Evolutionary conservation across 148 eudicot genomes (phyloP).

Genomic region (Camellia sinensis): DNA sequence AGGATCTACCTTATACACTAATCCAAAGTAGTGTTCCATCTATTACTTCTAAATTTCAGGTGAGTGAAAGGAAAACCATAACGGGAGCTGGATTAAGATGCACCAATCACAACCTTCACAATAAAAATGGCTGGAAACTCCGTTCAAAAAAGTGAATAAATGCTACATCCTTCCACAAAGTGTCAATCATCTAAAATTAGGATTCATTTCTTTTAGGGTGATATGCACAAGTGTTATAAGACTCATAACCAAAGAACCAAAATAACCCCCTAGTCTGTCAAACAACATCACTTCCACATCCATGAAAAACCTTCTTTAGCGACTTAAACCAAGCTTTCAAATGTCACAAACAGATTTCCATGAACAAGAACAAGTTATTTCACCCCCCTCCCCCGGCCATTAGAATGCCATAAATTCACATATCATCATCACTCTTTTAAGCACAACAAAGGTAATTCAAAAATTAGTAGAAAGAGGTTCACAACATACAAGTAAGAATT

Average conservation of each 20-base stretch:
- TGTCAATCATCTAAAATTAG: background rate
- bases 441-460: background rate
- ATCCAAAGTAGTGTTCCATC: background rate
- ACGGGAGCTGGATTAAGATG: background rate
- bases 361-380: too few relatives aligned
- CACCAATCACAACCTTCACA: background rate
- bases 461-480: background rate
- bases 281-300: background rate
- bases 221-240: conserved; percentile 2
- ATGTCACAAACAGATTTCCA: background rate
- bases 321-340: background rate
- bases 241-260: background rate
- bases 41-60: background rate
- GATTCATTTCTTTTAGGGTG: background rate
- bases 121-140: background rate
- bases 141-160: background rate
- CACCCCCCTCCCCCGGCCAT: too few relatives aligned
- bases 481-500: background rate
- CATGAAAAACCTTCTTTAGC: background rate
- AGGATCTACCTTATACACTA: background rate
- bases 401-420: too few relatives aligned
- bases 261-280: background rate
- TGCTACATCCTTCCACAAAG: background rate
- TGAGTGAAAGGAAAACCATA: background rate
- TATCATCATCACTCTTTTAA: too few relatives aligned